These are phyloP conservation scores for Gleditsia sinensis DNA, from an alignment of 306 rosid genomes.

Conservation along the genomic window DNA sequence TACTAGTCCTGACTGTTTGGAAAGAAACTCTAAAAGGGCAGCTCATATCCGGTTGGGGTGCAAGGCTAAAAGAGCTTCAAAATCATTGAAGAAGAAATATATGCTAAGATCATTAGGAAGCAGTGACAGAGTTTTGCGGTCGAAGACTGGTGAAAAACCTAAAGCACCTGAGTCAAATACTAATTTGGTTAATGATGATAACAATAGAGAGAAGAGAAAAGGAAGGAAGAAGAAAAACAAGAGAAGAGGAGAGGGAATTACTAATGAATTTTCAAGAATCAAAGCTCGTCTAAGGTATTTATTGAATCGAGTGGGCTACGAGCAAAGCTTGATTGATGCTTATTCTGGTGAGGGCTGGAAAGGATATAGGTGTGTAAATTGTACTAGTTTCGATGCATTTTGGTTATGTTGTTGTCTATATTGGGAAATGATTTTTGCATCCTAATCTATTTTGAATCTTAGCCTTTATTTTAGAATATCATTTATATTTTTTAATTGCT, in stretches of 20 bases:
- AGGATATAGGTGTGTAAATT: conserved; percentile 81
- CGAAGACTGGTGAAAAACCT: conserved; percentile 64
- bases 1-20: conserved; percentile 40
- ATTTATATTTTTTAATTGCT: conserved; percentile 28
- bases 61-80: conserved; percentile 45
- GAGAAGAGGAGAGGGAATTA: conserved; percentile 38
- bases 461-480: conserved; percentile 25
- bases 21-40: conserved; percentile 36
- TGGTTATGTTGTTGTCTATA: conserved; percentile 32
- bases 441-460: conserved; percentile 31
- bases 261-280: conserved; percentile 72
- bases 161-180: conserved; percentile 52
- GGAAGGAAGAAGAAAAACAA: conserved; percentile 43
- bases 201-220: conserved; percentile 46
- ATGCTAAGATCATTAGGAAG: conserved; percentile 56
- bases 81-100: conserved; percentile 59
- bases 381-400: conserved; percentile 21
- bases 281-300: conserved; percentile 77
- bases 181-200: conserved; percentile 43
- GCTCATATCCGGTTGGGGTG: conserved; percentile 14
- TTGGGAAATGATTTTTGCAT: conserved; percentile 36
- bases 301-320: conserved; percentile 71
- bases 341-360: conserved; percentile 98
- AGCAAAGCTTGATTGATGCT: conserved; percentile 85
- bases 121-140: conserved; percentile 79